A percentile compares a stretch with the other conserved stretches of the same genome.
These are phyloP conservation scores for Alternaria sp. DNA, from an alignment of 2,329 filamentous ascomycete genomes.

Conservation along the genomic window DNA sequence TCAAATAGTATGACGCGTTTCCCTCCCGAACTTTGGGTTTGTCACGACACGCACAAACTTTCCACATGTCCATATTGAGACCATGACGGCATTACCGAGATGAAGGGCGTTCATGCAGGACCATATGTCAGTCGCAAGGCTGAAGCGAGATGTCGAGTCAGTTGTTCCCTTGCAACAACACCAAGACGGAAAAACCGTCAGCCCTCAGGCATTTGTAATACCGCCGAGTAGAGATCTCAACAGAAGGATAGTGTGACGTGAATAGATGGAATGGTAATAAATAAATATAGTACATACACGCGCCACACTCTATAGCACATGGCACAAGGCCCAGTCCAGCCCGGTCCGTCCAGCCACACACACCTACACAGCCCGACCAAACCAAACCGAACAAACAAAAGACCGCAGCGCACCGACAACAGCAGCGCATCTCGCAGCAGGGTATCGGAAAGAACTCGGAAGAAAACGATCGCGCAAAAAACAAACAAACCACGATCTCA, in stretches of 20 bases:
- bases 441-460: conserved; percentile 16
- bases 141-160: neutral
- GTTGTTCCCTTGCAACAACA: neutral
- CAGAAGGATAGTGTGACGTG: too few species aligned
- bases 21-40: too few species aligned
- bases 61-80: too few species aligned
- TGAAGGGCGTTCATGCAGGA: neutral
- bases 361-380: neutral
- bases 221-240: too few species aligned
- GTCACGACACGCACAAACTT: too few species aligned
- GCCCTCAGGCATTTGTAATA: too few species aligned
- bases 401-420: neutral
- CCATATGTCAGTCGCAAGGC: neutral
- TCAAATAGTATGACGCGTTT: too few species aligned
- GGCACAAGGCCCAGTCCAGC: neutral
- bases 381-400: neutral
- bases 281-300: neutral
- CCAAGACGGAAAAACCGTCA: too few species aligned
- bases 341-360: neutral
- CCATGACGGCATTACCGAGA: neutral
- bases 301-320: neutral
- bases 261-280: neutral
- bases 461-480: conserved; percentile 1
- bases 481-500: neutral
- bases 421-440: neutral